phyloP scores from a whole-genome alignment of 768 basidiomycete species.

The Agrocybe chaxingu region DNA sequence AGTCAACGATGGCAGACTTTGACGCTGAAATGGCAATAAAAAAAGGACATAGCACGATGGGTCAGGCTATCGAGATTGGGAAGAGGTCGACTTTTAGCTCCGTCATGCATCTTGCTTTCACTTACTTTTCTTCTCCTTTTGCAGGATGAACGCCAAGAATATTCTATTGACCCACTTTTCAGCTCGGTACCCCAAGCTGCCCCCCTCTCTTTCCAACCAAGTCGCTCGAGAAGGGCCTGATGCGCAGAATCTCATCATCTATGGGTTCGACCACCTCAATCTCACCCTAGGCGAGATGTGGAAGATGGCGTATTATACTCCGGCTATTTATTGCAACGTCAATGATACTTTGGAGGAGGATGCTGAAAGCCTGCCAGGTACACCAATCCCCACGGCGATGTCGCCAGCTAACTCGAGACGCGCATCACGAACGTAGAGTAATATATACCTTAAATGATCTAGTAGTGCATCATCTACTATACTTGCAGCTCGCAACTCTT shows the following conservation, averaged over 20 bases:
- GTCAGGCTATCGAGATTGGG: constrained; percentile 82
- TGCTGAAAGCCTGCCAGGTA: constrained; percentile 20
- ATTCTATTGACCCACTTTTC: constrained; percentile 96
- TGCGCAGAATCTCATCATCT: constrained; percentile 50
- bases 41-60: constrained; percentile 89
- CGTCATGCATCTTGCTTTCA: background rate
- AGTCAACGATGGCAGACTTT: constrained; percentile 89
- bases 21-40: constrained; percentile 64
- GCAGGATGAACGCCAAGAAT: constrained; percentile 81
- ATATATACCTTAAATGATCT: no score
- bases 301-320: constrained; percentile 77
- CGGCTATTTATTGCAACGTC: constrained; percentile 65
- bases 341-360: constrained; percentile 52
- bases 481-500: no score
- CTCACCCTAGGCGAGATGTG: constrained; percentile 78
- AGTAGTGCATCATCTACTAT: no score
- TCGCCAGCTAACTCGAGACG: no score
- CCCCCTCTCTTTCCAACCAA: constrained; percentile 41
- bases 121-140: background rate
- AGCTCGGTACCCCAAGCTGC: constrained; percentile 87
- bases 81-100: constrained; percentile 46
- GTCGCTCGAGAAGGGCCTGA: constrained; percentile 8
- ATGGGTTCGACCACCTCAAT: constrained; percentile 81
- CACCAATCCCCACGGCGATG: no score
- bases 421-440: no score